A percentile compares a stretch with the other conserved stretches of the same genome.
phyloP scores from a whole-genome alignment of 2,329 filamentous ascomycete genomes.

The Arachnomyces sp. region DNA sequence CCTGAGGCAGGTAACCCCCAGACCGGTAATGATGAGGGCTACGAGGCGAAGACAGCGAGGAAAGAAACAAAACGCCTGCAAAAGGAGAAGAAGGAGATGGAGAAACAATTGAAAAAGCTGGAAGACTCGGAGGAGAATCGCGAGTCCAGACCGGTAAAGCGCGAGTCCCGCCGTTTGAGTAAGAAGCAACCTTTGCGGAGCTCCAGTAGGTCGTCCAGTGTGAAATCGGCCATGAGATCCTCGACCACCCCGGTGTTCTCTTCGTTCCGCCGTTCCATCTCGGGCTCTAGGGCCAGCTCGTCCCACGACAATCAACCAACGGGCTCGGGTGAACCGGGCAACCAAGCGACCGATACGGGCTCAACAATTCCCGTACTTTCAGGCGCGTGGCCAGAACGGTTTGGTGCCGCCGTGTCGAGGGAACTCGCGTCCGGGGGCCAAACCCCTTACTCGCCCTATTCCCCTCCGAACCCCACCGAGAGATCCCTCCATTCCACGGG shows the following conservation, averaged over 20 bases:
- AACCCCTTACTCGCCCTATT: neutral
- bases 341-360: neutral
- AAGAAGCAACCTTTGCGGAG: constrained; percentile 9
- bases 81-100: constrained; percentile 12
- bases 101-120: constrained; percentile 8
- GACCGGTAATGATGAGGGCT: constrained; percentile 12
- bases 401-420: constrained; percentile 1
- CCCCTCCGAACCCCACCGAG: constrained; percentile 1
- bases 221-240: constrained; percentile 7
- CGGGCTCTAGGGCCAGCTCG: constrained; percentile 11
- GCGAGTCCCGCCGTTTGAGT: constrained; percentile 10
- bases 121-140: constrained; percentile 4
- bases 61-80: constrained; percentile 11
- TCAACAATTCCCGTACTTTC: constrained; percentile 6
- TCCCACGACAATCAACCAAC: constrained; percentile 2
- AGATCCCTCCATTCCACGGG: constrained; percentile 11
- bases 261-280: constrained; percentile 12
- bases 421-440: constrained; percentile 6
- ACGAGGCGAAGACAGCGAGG: constrained; percentile 8
- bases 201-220: constrained; percentile 13
- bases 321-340: no score
- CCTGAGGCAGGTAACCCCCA: neutral
- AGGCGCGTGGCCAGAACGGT: constrained; percentile 5
- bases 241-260: constrained; percentile 10
- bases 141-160: constrained; percentile 1